phyloP scores from a whole-genome alignment of 306 rosid species.

The Neltuma alba region DNA sequence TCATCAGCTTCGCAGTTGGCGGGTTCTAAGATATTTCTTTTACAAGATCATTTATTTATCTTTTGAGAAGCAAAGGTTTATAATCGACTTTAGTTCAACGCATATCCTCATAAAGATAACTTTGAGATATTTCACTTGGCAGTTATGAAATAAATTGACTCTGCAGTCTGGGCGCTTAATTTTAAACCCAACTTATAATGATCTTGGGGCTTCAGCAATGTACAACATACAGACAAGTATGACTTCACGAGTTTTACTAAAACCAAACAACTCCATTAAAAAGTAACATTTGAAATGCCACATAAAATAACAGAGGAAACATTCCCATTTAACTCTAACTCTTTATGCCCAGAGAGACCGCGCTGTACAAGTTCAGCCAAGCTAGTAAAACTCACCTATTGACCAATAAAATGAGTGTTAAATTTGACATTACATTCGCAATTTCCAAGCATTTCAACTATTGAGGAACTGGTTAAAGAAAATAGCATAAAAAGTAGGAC shows the following conservation, averaged over 20 bases:
- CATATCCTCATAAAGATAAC: too few species aligned
- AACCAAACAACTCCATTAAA: not conserved
- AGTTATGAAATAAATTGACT: not conserved
- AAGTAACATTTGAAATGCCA: not conserved
- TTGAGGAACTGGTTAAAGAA: not conserved
- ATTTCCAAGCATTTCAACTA: not conserved
- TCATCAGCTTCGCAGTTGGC: not conserved
- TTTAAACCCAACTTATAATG: not conserved
- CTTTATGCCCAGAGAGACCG: not conserved
- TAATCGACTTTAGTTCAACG: too few species aligned
- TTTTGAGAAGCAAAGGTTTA: too few species aligned
- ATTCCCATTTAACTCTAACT: not conserved
- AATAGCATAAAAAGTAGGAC: not conserved
- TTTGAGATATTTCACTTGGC: not conserved
- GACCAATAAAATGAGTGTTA: not conserved
- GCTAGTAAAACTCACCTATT: not conserved
- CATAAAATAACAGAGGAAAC: not conserved
- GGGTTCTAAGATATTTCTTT: not conserved
- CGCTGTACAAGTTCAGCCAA: not conserved
- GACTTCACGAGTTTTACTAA: not conserved
- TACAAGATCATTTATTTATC: not conserved
- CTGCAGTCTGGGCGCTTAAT: not conserved
- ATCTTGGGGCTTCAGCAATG: constrained; percentile 5
- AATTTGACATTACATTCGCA: not conserved
- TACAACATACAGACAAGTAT: not conserved